Base-by-base conservation (phyloP, 345 rosid species). In the Eucalyptus curtisii region DNA sequence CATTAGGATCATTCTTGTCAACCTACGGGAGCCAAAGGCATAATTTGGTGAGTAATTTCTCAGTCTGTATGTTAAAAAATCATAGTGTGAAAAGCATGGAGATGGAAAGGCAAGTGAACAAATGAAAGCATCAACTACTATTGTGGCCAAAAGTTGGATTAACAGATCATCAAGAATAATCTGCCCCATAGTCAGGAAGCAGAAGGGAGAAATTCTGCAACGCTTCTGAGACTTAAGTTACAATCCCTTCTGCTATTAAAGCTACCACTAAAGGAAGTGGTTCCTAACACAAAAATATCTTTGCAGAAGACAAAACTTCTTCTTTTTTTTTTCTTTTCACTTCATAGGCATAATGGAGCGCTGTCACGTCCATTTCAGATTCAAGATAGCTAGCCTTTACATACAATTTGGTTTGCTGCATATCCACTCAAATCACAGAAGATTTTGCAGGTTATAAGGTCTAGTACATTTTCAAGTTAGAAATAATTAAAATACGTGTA, bases 1-100 rank as follows among this genome's bases (percentile, higher is more conserved):
- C 96, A 92, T 93, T 95, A 11, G 98, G 99, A 89, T 96, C 98
- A 44, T 89, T 92, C 90, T 86, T 91, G 91, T 96, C 93, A 61
- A 96, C 95, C 99, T 96, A 61, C 0, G 6, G 68, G 16, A 61
- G 68, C 17, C 33, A 30, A 61, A 61, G 14, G 68, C 33, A 13
- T 59, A 59, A 59, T 59, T 25, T 25, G 30, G 31, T 25, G 15
- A 27, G 66, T 7, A 12, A 59, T 11, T 7, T 59, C 66, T 59
- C 15, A 12, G 1, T 25, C 15, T 13, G 17, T 30, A 61, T 30
- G 7, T 61, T 30, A 61, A 61, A 61, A 13, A 30, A 61, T 61
- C 33, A 4, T 30, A 30, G 68, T 25, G 64, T 57, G 64, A 10
- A 57, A 57, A 10, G 13, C 30, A 24, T 57, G 30, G 64, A 57